Evolutionary conservation across 352 stramenopile genomes (phyloP).

Genomic region (Phytophthora ohioensis): DNA sequence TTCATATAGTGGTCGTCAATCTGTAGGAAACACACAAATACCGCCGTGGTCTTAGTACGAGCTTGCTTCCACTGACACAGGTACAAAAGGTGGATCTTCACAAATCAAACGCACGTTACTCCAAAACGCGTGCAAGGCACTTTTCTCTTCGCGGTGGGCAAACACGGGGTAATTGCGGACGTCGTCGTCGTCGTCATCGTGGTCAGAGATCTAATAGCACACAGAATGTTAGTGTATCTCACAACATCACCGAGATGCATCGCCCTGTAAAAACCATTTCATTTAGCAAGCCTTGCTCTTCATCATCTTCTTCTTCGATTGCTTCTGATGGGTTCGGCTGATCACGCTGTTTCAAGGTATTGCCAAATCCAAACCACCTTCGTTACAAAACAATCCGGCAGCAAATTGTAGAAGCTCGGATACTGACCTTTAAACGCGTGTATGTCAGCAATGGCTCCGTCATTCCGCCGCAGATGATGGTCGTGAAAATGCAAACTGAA

Average conservation of each 20-base stretch:
- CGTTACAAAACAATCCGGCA: background rate
- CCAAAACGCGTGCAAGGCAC: conserved; percentile 69
- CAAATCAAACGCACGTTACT: conserved; percentile 47
- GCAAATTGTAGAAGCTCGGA: background rate
- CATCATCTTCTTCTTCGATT: conserved; percentile 47
- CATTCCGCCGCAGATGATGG: conserved; percentile 94
- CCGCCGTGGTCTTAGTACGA: background rate
- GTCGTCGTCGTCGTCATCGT: conserved; percentile 47
- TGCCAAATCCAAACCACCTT: conserved; percentile 1
- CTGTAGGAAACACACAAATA: conserved; percentile 29
- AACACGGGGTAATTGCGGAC: conserved; percentile 30
- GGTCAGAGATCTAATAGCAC: conserved; percentile 47
- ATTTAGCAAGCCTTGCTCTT: conserved; percentile 53
- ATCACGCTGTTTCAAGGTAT: conserved; percentile 26
- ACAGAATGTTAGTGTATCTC: background rate
- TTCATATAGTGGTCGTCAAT: conserved; percentile 78
- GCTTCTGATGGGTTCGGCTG: conserved; percentile 8
- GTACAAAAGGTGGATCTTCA: background rate
- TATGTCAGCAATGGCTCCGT: conserved; percentile 91
- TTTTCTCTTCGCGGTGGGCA: conserved; percentile 36
- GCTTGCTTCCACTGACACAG: background rate
- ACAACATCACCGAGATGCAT: background rate
- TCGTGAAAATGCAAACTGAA: conserved; percentile 96
- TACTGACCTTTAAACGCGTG: conserved; percentile 68
- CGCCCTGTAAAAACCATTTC: conserved; percentile 35